Evolutionary conservation across 2,329 filamentous ascomycete genomes (phyloP), one percentile per base, ranked within the genome.

Genomic region (Aurifilum marmelostoma): DNA sequence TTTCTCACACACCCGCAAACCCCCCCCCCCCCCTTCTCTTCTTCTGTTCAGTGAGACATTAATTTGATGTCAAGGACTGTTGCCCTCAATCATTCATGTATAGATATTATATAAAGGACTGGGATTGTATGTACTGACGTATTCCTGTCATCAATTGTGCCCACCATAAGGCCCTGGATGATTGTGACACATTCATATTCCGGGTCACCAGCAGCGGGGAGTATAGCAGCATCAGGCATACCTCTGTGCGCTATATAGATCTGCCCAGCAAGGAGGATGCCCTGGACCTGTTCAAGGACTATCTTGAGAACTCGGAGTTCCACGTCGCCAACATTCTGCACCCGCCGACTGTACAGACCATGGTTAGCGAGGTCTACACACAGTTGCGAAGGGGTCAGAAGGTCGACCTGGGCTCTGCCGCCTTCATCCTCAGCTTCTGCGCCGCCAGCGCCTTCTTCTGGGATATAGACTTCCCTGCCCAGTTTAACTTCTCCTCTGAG

Each of bases 401-500:
- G 8, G 71, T 71, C 7, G 65, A 72, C 24, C 70, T 73, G 12
- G 73, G 73, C 29, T 62, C 71, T 9, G 75, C 73, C 1, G 74
- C 75, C 11, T 66, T 78, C 7, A 73, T 77, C 39, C 66, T 78
- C 7, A 73, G 72, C 61, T 74, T 78, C 52, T 75, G 72, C 1
- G 74, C 76, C n/a, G 73, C 74, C 3, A 73, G 72, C 16, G 76
- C 76, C 27, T 77, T 75, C 60, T 77, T 77, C 64, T 78, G 71
- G 70, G 70, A 72, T 56, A 32, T 61, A 2, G 61, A 65, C 27
- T 47, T 27, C 21, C 47, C 67, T 6, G 24, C 58, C 3, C 21
- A 24, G 4, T 62, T 41, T 29, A 54, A 67, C 14, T 76, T 76
- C 58, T 34, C 52, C 27, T 73, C 74, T 0, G 68, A 67, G 3